Evolutionary conservation across 176 grass and related monocot species (phyloP).

Genomic region (Aegilops bicornis): DNA sequence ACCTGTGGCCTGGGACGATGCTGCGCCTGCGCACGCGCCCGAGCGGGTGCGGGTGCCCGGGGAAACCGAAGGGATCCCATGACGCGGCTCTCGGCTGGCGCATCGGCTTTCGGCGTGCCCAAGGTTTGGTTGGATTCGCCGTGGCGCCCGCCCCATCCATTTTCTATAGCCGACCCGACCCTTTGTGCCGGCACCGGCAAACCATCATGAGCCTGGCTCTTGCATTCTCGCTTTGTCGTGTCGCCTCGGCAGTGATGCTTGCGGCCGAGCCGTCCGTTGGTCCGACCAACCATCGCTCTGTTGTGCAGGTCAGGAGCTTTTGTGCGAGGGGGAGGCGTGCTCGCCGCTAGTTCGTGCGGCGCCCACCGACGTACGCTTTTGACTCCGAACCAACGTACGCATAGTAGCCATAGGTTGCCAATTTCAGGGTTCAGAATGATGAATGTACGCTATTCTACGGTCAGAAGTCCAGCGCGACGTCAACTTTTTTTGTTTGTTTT

Average conservation of each 20-base stretch:
- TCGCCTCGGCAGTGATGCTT: not conserved
- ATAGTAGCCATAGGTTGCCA: not conserved
- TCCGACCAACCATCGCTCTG: not conserved
- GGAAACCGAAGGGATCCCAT: conserved; percentile 2
- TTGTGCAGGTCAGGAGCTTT: not conserved
- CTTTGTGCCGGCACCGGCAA: conserved; percentile 13
- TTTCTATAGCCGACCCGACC: conserved; percentile 37
- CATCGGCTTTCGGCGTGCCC: conserved; percentile 32
- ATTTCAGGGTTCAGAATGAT: not conserved
- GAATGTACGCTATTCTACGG: not conserved
- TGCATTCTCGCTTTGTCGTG: not conserved
- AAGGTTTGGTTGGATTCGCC: conserved; percentile 19
- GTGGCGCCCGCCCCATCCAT: not conserved
- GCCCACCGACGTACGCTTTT: not conserved
- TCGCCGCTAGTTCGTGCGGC: too few relatives aligned
- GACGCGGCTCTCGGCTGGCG: not conserved
- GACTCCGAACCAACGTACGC: too few relatives aligned
- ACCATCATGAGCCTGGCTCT: not conserved
- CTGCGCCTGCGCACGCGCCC: not conserved
- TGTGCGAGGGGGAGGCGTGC: not conserved
- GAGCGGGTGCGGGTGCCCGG: not conserved
- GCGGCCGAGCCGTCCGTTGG: not conserved
- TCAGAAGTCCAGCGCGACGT: not conserved
- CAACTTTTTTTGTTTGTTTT: not conserved
- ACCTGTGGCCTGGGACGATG: not conserved